phyloP scores from a whole-genome alignment of 768 basidiomycete species.

The Rhizopogon rudus region DNA sequence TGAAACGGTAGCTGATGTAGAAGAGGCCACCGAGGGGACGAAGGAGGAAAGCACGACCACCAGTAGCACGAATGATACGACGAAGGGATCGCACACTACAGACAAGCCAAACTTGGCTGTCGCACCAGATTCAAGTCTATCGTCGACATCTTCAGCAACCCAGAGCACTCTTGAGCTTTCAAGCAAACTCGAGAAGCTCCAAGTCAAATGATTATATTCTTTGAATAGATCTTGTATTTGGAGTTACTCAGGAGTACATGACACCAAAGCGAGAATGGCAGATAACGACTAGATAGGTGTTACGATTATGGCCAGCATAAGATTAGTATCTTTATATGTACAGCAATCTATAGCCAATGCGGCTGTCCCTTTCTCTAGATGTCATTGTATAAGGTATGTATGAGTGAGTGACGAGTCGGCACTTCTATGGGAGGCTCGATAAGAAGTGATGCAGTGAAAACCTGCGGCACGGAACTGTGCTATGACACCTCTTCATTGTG shows the following conservation, averaged over 20 bases:
- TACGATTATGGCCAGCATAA: conserved; percentile 4
- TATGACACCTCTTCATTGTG: conserved; percentile 10
- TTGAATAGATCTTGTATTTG: not conserved
- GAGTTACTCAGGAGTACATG: not conserved
- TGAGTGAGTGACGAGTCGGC: conserved; percentile 2
- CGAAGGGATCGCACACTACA: conserved; percentile 19
- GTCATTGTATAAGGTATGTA: conserved; percentile 12
- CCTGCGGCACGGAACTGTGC: conserved; percentile 1
- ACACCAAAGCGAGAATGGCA: not conserved
- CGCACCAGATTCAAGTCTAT: conserved; percentile 8
- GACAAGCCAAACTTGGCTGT: not conserved
- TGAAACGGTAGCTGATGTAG: conserved; percentile 13
- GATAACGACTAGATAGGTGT: not conserved
- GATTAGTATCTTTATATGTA: conserved; percentile 5
- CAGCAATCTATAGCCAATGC: not conserved
- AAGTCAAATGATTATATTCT: conserved; percentile 38
- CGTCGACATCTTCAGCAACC: not conserved
- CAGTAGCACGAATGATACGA: conserved; percentile 5
- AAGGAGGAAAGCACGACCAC: conserved; percentile 20
- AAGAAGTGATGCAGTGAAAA: not conserved
- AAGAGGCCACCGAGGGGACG: conserved; percentile 16
- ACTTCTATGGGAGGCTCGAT: not conserved
- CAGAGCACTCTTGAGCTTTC: conserved; percentile 32
- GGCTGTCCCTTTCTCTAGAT: not conserved
- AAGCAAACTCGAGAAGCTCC: conserved; percentile 51